Base-by-base conservation (phyloP, 2,329 filamentous ascomycete genomes). In the Pyricularia pennisetigena region DNA sequence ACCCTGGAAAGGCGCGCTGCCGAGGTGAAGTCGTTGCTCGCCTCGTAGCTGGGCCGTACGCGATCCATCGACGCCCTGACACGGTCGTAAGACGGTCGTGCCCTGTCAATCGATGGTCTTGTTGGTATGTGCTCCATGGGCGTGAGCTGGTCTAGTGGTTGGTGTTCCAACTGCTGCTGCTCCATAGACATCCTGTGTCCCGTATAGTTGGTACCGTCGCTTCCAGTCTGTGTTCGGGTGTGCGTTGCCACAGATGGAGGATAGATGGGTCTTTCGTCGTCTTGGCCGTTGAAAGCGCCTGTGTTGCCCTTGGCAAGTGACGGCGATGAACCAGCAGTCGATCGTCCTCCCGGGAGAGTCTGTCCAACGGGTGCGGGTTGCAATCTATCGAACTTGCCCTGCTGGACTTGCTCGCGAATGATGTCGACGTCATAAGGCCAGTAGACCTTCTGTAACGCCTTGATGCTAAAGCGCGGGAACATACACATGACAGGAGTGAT, bases 401-500 rank as follows among this genome's bases (percentile, higher is more conserved):
- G 84, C 30, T 87, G 87, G 70, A 96, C 88, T 81, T 98, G 93
- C 78, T 99, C 95, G 65, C 95, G 92, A 74, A 99, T 89, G 71
- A 99, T 97, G 77, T 99, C 95, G 69, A 97, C 89, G 74, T 99
- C 95, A 72, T 90, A 90, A 4, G 95, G 95, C 78, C 90, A 92
- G 80, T 93, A 98, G 68, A 97, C 91, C 80, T 99, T 99, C 78
- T 98, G 95, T 66, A 95, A 80, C 35, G 89, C 83, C 80, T 99
- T 99, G 81, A 91, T 84, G 65, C 87, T 86, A 77, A 98, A 97
- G 29, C 95, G 89, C 12, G 95, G 95, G 69, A 97, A 88, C 66
- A 99, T 81, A 78, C 92, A 94, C 68, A 97, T 86, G 71, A 93
- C 85, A 0, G 93, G 87, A 1, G 92, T 93, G 68, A 97, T 81